Base-by-base conservation (phyloP, 2,329 filamentous ascomycete species). In the Lecanoromycetidae sp. region DNA sequence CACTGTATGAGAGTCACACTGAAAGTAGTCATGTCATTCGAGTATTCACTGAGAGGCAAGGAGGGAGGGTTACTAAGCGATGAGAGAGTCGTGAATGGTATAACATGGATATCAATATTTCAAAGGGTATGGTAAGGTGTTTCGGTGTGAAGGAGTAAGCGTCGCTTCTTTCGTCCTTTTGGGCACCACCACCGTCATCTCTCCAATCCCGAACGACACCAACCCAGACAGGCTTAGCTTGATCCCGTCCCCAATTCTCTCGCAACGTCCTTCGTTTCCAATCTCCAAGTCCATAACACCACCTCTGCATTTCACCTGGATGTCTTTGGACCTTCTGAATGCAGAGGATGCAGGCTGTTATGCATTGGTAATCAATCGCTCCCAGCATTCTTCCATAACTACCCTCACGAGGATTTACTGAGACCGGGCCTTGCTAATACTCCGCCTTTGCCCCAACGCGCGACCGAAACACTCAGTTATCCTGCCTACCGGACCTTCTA, bases 391-490 rank as follows among this genome's bases (percentile, higher is more conserved):
- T 23, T 13, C 35, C 34, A 39, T 46, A 38, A 35, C 35, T 39
- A 19, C 35, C 27, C 39, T 22, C 27, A 41, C 32, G 5, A 25
- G 8, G 9, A 19, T 26, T 17, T 38, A 20, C 22, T 29, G 2
- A 8, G n/a, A 26, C 35, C 19, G 35, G 13, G 34, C 46, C 50
- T 38, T 29, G 34, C 26, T 23, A 35, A 29, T 12, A 45, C 38
- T 48, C 41, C 42, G 40, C 36, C 45, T 45, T 41, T 46, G 10
- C 38, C 36, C 40, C 37, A 44, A 50, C 48, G 51, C 51, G 51
- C 51, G 44, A 53, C 36, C 51, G 37, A 42, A 52, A 44, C 32
- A 25, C 50, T 23, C 46, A 39, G 32, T 41, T 32, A 44, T 32
- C 22, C 34, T 17, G 23, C 38, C 13, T 5, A 29, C 20, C 10